Conservation (phyloP, 768 basidiomycete species). For the Trametes villosa region DNA sequence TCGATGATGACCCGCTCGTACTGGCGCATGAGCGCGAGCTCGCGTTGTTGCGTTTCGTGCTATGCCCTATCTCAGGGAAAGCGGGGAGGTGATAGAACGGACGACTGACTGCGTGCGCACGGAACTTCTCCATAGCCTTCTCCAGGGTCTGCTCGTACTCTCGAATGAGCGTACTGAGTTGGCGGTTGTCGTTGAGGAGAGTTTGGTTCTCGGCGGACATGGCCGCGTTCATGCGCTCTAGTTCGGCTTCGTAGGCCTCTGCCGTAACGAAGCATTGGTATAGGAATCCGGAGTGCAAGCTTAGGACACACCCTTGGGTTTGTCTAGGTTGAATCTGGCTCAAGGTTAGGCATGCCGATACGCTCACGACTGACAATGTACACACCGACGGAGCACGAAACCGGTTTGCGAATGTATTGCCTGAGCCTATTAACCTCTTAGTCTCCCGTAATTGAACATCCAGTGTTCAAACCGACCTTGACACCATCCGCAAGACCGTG, state of each 20-base stretch:
- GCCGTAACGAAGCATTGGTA: slow-evolving; percentile 5
- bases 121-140: slow-evolving; percentile 89
- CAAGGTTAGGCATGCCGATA: slow-evolving; percentile 1
- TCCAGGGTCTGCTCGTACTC: slow-evolving; percentile 98
- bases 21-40: slow-evolving; percentile 86
- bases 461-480: slow-evolving; percentile 59
- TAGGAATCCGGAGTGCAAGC: neutral
- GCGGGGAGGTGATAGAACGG: neutral
- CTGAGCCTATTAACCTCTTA: slow-evolving; percentile 59
- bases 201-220: slow-evolving; percentile 83
- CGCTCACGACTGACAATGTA: slow-evolving; percentile 19
- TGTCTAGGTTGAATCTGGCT: slow-evolving; percentile 84
- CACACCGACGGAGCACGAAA: slow-evolving; percentile 83
- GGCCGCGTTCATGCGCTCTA: slow-evolving; percentile 85
- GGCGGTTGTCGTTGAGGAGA: slow-evolving; percentile 94
- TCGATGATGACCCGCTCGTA: slow-evolving; percentile 86
- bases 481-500: slow-evolving; percentile 75
- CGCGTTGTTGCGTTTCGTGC: slow-evolving; percentile 93
- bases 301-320: slow-evolving; percentile 67
- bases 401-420: slow-evolving; percentile 90
- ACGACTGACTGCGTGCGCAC: slow-evolving; percentile 82
- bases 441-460: no score
- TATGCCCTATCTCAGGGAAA: slow-evolving; percentile 36
- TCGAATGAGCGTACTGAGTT: slow-evolving; percentile 85
- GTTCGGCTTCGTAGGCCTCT: slow-evolving; percentile 91